Conservation (phyloP, 176 grass and related monocot species). For the Aechmea fasciata region DNA sequence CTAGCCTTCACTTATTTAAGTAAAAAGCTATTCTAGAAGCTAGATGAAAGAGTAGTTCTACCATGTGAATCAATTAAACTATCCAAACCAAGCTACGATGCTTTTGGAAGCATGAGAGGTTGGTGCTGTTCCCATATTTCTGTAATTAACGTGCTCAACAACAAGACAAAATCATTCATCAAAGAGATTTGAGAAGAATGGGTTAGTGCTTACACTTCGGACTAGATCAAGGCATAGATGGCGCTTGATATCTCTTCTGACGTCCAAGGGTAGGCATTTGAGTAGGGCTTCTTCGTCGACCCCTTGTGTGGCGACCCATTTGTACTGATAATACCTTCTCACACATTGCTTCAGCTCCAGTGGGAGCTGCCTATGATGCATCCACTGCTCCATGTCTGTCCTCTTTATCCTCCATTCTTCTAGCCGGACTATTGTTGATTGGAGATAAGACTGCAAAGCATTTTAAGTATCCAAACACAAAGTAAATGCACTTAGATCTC, state of each 20-base stretch:
- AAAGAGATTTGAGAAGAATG: background rate
- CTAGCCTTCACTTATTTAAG: too few relatives aligned
- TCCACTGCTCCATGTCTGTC: conserved; percentile 95
- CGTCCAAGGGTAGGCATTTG: conserved; percentile 61
- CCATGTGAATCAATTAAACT: too few relatives aligned
- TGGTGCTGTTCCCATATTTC: too few relatives aligned
- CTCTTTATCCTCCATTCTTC: conserved; percentile 83
- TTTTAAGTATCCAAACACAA: background rate
- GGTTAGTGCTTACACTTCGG: conserved; percentile 25
- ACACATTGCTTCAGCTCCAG: conserved; percentile 62
- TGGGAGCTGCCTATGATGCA: conserved; percentile 87
- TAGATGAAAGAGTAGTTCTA: too few relatives aligned
- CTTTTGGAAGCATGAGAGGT: too few relatives aligned
- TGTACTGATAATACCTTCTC: conserved; percentile 72
- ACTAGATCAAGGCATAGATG: conserved; percentile 93
- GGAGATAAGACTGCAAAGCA: conserved; percentile 59
- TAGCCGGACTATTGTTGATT: conserved; percentile 74
- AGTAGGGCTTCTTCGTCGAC: conserved; percentile 83
- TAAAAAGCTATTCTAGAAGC: too few relatives aligned
- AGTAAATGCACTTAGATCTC: background rate
- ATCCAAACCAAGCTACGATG: too few relatives aligned
- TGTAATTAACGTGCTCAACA: too few relatives aligned
- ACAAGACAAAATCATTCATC: background rate
- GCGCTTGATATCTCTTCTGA: conserved; percentile 83
- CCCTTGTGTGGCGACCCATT: conserved; percentile 74